Evolutionary conservation across 352 stramenopile species (phyloP), one percentile per base, ranked within the genome.

Genomic region (Aphanomyces invadans): DNA sequence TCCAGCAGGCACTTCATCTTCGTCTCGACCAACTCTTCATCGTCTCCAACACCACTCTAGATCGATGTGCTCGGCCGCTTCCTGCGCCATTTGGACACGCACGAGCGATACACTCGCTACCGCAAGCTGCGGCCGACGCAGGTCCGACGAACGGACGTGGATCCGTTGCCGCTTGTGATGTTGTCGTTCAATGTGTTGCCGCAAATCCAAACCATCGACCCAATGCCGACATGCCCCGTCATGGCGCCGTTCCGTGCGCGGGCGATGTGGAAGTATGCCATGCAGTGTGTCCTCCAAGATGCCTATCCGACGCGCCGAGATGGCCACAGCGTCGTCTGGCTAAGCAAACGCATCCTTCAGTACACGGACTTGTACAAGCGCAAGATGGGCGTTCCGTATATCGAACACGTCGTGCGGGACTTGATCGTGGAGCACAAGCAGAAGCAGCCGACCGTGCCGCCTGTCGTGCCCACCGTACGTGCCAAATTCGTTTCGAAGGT

Each of bases 231-330:
- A n/a, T 29, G 33, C 12, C 17, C 21, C 9, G 32, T 26, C 28
- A 23, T 4, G 44, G 21, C 44, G 19, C 44, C 44, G 44, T 52
- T 52, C 44, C n/a, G 11, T 2, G 57, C 57, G 25, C 74, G 79
- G 5, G 74, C 59, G 19, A 88, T 89, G 78, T 92, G 83, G 83
- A 74, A 72, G 28, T 92, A 85, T 36, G 81, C 83, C 26, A 75
- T 76, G 12, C 73, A 69, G 4, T 83, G 78, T 36, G 68, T 89
- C 11, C 53, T 88, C 4, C 62, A 79, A 2, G 63, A 77, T 4
- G 65, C 74, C 4, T 46, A 53, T 1, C 25, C 49, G 32, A 33
- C 59, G 5, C 52, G 39, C 17, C 17, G 39, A 9, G 11, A 38
- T 42, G 36, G 36, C 4, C n/a, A 19, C 15, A 39, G 28, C 15